These are phyloP conservation scores for Elongisporangium prolatum DNA, from an alignment of 352 stramenopile species.

Conservation along the genomic window DNA sequence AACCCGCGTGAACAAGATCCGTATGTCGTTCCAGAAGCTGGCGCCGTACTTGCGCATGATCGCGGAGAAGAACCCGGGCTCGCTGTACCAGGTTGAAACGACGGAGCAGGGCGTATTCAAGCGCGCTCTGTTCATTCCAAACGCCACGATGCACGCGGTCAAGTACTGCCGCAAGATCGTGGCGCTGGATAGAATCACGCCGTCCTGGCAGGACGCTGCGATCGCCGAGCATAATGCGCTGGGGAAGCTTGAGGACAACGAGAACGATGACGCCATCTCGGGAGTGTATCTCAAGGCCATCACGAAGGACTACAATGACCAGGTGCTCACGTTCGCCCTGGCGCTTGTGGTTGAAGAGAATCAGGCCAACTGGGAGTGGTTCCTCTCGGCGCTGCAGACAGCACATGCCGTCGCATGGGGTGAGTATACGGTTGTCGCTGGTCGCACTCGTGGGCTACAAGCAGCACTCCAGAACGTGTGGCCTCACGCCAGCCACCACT, in stretches of 20 bases:
- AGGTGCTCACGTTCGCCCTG: conserved; percentile 57
- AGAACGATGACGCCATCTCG: conserved; percentile 65
- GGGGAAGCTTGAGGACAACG: conserved; percentile 42
- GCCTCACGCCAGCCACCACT: conserved; percentile 58
- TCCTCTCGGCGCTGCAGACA: conserved; percentile 44
- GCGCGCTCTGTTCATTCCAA: conserved; percentile 58
- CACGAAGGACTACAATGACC: conserved; percentile 75
- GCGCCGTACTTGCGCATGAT: conserved; percentile 57
- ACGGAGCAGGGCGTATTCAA: conserved; percentile 47
- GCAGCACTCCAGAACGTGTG: conserved; percentile 42
- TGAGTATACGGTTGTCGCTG: conserved; percentile 68
- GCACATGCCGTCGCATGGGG: conserved; percentile 39
- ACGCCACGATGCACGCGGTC: conserved; percentile 44
- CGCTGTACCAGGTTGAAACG: conserved; percentile 47
- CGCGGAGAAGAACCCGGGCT: conserved; percentile 61
- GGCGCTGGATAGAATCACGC: conserved; percentile 50
- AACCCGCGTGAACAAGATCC: conserved; percentile 46
- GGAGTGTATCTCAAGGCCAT: conserved; percentile 68
- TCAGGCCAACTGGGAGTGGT: conserved; percentile 75
- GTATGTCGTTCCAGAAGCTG: conserved; percentile 64
- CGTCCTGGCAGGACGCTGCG: conserved; percentile 31
- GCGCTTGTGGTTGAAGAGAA: conserved; percentile 64
- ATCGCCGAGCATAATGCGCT: conserved; percentile 6
- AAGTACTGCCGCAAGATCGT: conserved; percentile 58
- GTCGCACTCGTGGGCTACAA: conserved; percentile 45